Conservation (phyloP, 1,284 basidiomycete species). For the Moesziomyces aphidis region DNA sequence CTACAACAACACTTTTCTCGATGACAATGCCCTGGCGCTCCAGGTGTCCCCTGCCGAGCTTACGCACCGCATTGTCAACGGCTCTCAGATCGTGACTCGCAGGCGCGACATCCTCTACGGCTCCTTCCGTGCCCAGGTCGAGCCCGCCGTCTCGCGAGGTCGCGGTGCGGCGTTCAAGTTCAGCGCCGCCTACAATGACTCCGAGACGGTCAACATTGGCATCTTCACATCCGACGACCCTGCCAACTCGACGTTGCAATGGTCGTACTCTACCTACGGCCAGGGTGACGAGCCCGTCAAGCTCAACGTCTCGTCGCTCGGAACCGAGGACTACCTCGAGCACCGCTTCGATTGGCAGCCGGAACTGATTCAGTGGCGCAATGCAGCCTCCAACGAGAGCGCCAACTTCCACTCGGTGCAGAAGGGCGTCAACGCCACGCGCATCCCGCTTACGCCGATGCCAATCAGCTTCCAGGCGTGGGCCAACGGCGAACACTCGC, state of each 20-base stretch:
- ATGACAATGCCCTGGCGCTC: slow-evolving; percentile 44
- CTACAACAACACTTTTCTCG: slow-evolving; percentile 55
- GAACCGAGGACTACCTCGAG: slow-evolving; percentile 40
- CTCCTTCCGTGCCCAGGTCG: slow-evolving; percentile 54
- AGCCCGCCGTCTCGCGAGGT: slow-evolving; percentile 35
- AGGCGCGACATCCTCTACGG: slow-evolving; percentile 61
- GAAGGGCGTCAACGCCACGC: slow-evolving; percentile 40
- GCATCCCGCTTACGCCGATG: slow-evolving; percentile 40
- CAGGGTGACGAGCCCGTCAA: slow-evolving; percentile 40
- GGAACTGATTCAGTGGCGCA: slow-evolving; percentile 46
- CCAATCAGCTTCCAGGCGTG: slow-evolving; percentile 56
- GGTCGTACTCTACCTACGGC: slow-evolving; percentile 51
- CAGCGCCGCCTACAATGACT: slow-evolving; percentile 51
- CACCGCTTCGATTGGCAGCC: slow-evolving; percentile 61
- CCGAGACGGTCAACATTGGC: slow-evolving; percentile 45
- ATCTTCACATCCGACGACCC: slow-evolving; percentile 42
- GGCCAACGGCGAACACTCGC: slow-evolving; percentile 53
- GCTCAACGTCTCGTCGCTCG: slow-evolving; percentile 47
- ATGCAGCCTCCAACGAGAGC: slow-evolving; percentile 44
- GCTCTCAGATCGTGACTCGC: slow-evolving; percentile 53
- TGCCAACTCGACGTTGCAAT: slow-evolving; percentile 46
- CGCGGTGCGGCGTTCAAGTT: slow-evolving; percentile 51
- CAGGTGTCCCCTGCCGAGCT: slow-evolving; percentile 48
- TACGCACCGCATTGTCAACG: slow-evolving; percentile 49
- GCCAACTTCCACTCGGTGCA: slow-evolving; percentile 38